Percentiles rank a stretch among this genome's conserved stretches.
Conservation (phyloP, 164 flowering plant genomes). For the Berberis thunbergii region DNA sequence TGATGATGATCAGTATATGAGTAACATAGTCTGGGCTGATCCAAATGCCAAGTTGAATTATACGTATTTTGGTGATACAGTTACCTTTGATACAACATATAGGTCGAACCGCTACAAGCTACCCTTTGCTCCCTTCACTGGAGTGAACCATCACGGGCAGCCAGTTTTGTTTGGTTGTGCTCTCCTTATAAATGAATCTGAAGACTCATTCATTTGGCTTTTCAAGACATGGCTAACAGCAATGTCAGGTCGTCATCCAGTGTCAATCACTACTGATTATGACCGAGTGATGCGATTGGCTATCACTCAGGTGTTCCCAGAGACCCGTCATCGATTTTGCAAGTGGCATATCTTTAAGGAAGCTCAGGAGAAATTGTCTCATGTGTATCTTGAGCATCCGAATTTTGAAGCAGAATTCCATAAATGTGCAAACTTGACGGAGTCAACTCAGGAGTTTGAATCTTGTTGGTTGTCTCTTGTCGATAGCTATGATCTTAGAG, state of each 20-base stretch:
- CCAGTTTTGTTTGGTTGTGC: conserved; percentile 46
- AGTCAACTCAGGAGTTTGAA: conserved; percentile 34
- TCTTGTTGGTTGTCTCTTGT: conserved; percentile 29
- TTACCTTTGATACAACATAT: conserved; percentile 38
- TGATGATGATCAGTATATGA: conserved; percentile 30
- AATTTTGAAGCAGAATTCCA: conserved; percentile 37
- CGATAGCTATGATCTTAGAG: conserved; percentile 24
- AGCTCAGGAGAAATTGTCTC: conserved; percentile 31
- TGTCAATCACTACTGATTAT: conserved; percentile 36
- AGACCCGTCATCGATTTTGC: conserved; percentile 34
- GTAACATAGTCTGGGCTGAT: conserved; percentile 40
- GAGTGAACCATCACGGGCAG: conserved; percentile 44
- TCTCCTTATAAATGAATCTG: conserved; percentile 31
- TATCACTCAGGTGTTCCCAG: conserved; percentile 27
- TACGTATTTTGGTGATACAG: conserved; percentile 37
- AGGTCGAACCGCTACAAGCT: conserved; percentile 30
- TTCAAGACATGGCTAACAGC: conserved; percentile 34
- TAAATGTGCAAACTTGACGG: conserved; percentile 32
- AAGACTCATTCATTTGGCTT: conserved; percentile 36
- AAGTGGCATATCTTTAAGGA: conserved; percentile 39
- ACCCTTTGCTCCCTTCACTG: conserved; percentile 37
- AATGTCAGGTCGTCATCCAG: conserved; percentile 30
- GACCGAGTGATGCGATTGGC: conserved; percentile 28
- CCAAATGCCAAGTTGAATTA: conserved; percentile 28
- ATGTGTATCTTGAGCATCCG: conserved; percentile 20